Evolutionary conservation across 495 filamentous ascomycete genomes (phyloP).

Genomic region (Margaritispora aquatica): DNA sequence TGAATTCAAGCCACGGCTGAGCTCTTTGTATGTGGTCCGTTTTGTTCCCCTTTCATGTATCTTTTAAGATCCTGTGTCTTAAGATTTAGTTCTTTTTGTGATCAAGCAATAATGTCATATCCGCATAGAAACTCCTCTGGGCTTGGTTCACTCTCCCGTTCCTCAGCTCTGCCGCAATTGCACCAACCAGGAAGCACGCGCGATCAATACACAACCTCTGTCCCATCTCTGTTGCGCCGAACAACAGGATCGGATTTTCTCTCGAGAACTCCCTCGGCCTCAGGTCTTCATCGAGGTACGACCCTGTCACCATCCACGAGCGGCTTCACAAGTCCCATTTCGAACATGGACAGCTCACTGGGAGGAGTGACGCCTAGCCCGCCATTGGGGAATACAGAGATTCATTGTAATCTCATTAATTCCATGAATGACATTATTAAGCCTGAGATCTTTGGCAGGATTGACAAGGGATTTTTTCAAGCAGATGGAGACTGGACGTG

Average conservation of each 20-base stretch:
- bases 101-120: neutral
- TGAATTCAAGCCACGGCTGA: constrained; percentile 24
- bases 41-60: neutral
- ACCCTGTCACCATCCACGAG: neutral
- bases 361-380: constrained; percentile 43
- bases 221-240: neutral
- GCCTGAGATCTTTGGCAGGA: constrained; percentile 74
- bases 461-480: constrained; percentile 90
- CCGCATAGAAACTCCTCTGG: neutral
- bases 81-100: neutral
- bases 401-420: constrained; percentile 52
- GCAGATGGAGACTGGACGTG: constrained; percentile 90
- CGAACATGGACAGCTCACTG: constrained; percentile 10
- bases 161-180: neutral
- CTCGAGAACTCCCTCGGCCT: neutral
- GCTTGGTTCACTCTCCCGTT: neutral
- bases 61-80: neutral
- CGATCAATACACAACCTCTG: neutral
- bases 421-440: constrained; percentile 54
- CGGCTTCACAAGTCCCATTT: neutral
- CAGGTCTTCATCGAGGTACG: neutral
- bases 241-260: neutral
- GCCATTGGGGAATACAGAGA: constrained; percentile 52
- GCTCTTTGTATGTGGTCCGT: constrained; percentile 24
- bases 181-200: neutral